Evolutionary conservation across 1,284 basidiomycete species (phyloP), one percentile per base, ranked within the genome.

Genomic region (Tremellales sp.): DNA sequence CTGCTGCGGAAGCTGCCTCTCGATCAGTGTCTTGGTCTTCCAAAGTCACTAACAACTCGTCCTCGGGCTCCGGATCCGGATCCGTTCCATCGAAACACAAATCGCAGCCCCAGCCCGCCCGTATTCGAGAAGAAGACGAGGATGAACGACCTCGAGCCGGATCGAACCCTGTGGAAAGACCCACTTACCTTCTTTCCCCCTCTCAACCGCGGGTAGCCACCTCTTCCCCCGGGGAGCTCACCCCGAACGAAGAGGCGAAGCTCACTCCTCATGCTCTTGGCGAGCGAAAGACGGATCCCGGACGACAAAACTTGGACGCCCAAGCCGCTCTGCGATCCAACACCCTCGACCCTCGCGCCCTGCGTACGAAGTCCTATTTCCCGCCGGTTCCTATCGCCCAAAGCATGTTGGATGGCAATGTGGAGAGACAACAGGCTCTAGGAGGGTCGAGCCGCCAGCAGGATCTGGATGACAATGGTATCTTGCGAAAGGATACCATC

Each of bases 1-100:
- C 57, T 7, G 48, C 40, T 13, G 40, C 26, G 53, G 35, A 48
- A 47, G 25, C 28, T 18, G 27, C 39, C 28, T 39, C 37, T 25
- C 24, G 45, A 28, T 36, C 31, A n/a, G 73, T 84, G 14, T 74
- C 78, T 5, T 85, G 83, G 84, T 79, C 81, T 5, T 75, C 78
- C 1, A 73, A 79, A 18, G 49, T 70, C 24, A 70, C 73, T 22
- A 3, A 19, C 9, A 21, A 32, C 70, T 58, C 71, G 7, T 58
- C 61, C 21, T 44, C 50, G 2, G 36, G 40, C 10, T 18, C 39
- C 7, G 35, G 21, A 5, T 40, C 51, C 13, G 38, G 34, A 9
- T 44, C 51, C 4, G 38, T 34, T 9, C 28, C 16, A 9, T 25
- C 39, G 4, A 27, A 22, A 21, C 37, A 40, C n/a, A 18, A 31